phyloP scores from a whole-genome alignment of 805 yeast species.

The Wickerhamiella occidentalis region DNA sequence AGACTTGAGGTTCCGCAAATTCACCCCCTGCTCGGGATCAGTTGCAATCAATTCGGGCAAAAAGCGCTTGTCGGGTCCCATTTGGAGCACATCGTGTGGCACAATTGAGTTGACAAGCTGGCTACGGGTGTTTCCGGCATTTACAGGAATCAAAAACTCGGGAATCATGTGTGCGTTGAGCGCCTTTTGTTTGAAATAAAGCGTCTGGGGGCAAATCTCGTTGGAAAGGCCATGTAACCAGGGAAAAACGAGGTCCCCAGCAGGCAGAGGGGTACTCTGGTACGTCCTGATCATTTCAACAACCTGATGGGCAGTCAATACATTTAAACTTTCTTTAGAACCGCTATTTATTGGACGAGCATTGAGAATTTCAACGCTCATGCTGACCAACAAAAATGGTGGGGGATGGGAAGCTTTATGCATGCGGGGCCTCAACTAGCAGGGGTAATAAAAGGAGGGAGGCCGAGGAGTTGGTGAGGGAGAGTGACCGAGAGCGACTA shows the following conservation, averaged over 20 bases:
- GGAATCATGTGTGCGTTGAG: constrained; percentile 15
- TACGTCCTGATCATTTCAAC: background rate
- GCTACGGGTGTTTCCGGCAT: constrained; percentile 20
- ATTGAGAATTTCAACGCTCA: constrained; percentile 9
- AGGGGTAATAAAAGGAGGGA: too few relatives aligned
- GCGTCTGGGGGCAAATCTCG: constrained; percentile 40
- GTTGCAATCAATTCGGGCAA: constrained; percentile 44
- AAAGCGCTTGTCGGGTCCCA: constrained; percentile 16
- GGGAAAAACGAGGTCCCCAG: constrained; percentile 62
- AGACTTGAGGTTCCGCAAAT: constrained; percentile 71
- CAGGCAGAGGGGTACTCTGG: constrained; percentile 39
- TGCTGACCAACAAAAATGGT: background rate
- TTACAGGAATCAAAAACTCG: constrained; percentile 22
- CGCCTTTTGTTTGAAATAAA: constrained; percentile 14
- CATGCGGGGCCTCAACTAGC: too few relatives aligned
- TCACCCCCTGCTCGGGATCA: constrained; percentile 62
- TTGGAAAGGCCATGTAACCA: constrained; percentile 76
- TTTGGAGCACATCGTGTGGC: constrained; percentile 9
- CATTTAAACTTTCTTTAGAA: background rate
- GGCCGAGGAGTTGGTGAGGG: too few relatives aligned
- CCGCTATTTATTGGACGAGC: background rate
- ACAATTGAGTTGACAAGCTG: constrained; percentile 7
- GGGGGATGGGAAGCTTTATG: background rate
- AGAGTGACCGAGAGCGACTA: too few relatives aligned
- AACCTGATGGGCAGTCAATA: constrained; percentile 4